Percentiles rank a stretch among this genome's conserved stretches.
Conservation (phyloP, 2,329 filamentous ascomycete species). For the Aspergillus ochraceoroseus region DNA sequence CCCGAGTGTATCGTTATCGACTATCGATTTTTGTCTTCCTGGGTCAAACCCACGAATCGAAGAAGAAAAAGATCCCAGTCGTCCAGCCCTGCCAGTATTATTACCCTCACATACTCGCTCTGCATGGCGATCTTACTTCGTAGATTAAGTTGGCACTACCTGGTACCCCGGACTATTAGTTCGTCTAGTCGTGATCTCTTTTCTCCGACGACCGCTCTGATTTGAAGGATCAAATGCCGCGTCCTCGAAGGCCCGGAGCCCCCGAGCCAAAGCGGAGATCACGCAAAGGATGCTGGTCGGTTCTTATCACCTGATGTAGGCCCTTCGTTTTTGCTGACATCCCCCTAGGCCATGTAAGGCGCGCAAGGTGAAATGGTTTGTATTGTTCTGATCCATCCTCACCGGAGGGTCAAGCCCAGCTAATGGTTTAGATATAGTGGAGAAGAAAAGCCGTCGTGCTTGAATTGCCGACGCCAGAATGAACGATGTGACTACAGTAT, state of each 20-base stretch:
- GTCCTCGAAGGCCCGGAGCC: slow-evolving; percentile 60
- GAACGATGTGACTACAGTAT: slow-evolving; percentile 77
- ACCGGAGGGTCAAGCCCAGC: neutral
- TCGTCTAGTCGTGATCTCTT: slow-evolving; percentile 18
- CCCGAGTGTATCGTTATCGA: slow-evolving; percentile 33
- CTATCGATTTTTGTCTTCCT: slow-evolving; percentile 36
- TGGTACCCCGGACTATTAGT: slow-evolving; percentile 20
- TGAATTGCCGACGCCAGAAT: slow-evolving; percentile 66
- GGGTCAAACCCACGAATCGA: slow-evolving; percentile 29
- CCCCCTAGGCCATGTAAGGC: slow-evolving; percentile 77
- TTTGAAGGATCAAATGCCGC: slow-evolving; percentile 50
- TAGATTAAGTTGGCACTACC: slow-evolving; percentile 20
- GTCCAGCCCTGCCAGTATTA: slow-evolving; percentile 12
- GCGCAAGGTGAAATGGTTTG: slow-evolving; percentile 70
- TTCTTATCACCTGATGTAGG: no score
- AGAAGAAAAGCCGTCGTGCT: slow-evolving; percentile 67
- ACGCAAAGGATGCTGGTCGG: slow-evolving; percentile 64
- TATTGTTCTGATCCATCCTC: slow-evolving; percentile 1
- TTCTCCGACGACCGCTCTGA: slow-evolving; percentile 15
- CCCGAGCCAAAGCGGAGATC: slow-evolving; percentile 63
- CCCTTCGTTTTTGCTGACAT: no score
- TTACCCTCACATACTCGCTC: slow-evolving; percentile 10
- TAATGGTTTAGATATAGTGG: slow-evolving; percentile 46
- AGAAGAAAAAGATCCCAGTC: slow-evolving; percentile 23
- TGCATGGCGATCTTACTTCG: slow-evolving; percentile 27